Percentiles rank a stretch among this genome's conserved stretches.
Evolutionary conservation across 2,329 filamentous ascomycete genomes (phyloP).

Genomic region (Calonectria naviculata): DNA sequence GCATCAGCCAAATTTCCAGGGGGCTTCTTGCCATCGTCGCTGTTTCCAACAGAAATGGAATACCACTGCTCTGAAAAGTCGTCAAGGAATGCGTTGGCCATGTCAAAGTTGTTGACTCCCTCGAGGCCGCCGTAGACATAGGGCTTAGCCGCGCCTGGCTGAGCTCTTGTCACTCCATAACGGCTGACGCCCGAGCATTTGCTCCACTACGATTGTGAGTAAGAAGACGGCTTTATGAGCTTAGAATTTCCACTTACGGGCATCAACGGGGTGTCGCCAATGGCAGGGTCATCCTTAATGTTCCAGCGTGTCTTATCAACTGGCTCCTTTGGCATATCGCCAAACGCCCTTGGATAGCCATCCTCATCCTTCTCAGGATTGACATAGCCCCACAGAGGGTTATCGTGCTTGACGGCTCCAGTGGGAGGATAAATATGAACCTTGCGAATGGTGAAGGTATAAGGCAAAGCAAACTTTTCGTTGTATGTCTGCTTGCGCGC

Average conservation of each 20-base stretch:
- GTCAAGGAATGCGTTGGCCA: neutral
- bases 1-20: conserved; percentile 36
- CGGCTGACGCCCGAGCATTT: conserved; percentile 9
- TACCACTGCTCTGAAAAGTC: conserved; percentile 1
- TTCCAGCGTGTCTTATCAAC: conserved; percentile 26
- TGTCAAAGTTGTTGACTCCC: conserved; percentile 11
- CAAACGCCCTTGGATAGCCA: conserved; percentile 18
- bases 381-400: conserved; percentile 13
- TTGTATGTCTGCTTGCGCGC: conserved; percentile 32
- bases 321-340: conserved; percentile 21
- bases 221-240: neutral
- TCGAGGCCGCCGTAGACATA: neutral
- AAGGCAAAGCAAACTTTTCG: conserved; percentile 7
- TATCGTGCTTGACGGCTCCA: neutral
- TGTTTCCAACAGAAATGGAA: neutral
- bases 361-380: conserved; percentile 21
- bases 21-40: neutral
- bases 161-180: conserved; percentile 8
- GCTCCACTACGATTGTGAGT: conserved; percentile 10
- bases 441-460: neutral
- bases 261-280: neutral
- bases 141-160: neutral
- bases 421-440: neutral
- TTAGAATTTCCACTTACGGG: neutral
- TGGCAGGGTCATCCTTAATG: conserved; percentile 3